phyloP scores from a whole-genome alignment of 73 alveolate genomes.

The Paramecium sexaurelia region DNA sequence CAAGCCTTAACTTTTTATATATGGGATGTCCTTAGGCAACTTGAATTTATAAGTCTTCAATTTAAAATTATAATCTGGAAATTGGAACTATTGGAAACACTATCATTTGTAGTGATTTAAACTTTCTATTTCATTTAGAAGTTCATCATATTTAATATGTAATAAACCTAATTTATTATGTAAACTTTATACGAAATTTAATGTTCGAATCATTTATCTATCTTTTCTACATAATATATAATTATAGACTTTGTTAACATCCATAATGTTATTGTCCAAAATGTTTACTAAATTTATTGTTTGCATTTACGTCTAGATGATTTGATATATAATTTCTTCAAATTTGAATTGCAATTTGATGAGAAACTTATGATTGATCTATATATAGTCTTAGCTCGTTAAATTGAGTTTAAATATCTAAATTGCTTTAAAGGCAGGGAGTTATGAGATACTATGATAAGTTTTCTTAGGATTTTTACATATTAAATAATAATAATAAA shows the following conservation, averaged over 20 bases:
- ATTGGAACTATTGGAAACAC: conserved; percentile 21
- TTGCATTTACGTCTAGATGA: not conserved
- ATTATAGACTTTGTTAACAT: not conserved
- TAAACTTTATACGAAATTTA: not conserved
- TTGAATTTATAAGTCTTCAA: conserved; percentile 33
- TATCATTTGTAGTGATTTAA: conserved; percentile 14
- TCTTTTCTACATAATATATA: not conserved
- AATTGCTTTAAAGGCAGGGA: not conserved
- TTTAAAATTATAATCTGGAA: conserved; percentile 42
- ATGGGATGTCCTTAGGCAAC: not conserved
- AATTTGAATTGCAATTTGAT: not conserved
- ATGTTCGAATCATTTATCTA: not conserved
- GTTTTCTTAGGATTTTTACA: not conserved
- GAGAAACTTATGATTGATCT: not conserved
- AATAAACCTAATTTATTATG: not conserved
- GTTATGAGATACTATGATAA: not conserved
- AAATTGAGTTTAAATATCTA: not conserved
- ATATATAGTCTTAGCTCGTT: not conserved
- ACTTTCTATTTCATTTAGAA: not conserved
- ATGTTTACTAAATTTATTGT: not conserved
- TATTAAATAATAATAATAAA: not conserved
- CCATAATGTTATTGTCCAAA: not conserved
- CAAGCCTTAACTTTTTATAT: not conserved
- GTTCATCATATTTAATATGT: not conserved
- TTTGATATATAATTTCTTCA: not conserved